Percentiles rank a stretch among this genome's conserved stretches.
phyloP scores from a whole-genome alignment of 2,329 filamentous ascomycete genomes.

The Thelonectria blattea region DNA sequence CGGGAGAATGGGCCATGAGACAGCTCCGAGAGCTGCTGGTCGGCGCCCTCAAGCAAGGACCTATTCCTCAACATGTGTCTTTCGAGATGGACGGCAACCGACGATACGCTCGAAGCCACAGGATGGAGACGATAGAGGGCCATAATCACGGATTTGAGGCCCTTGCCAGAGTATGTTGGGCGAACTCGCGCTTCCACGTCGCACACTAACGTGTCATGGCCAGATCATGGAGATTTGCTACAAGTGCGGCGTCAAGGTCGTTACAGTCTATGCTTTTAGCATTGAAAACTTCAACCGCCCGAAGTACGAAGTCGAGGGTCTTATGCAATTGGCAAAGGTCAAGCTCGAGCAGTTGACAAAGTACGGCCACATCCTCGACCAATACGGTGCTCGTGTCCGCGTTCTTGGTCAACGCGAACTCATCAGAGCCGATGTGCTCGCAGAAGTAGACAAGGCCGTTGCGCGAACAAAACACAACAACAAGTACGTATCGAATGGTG shows the following conservation, averaged over 20 bases:
- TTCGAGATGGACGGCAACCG: conserved; percentile 99
- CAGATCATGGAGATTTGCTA: conserved; percentile 97
- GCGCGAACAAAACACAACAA: conserved; percentile 88
- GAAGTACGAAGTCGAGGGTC: conserved; percentile 92
- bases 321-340: conserved; percentile 98
- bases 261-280: conserved; percentile 97
- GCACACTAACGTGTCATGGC: conserved; percentile 12
- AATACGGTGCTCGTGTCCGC: conserved; percentile 86
- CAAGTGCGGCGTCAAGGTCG: conserved; percentile 93
- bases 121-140: conserved; percentile 95
- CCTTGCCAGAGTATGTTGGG: conserved; percentile 75
- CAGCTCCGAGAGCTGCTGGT: conserved; percentile 85
- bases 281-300: conserved; percentile 99
- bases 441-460: conserved; percentile 85
- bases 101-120: conserved; percentile 85
- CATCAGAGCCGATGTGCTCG: conserved; percentile 84
- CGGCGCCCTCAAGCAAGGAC: conserved; percentile 85
- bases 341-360: conserved; percentile 91
- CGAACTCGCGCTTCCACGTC: conserved; percentile 38
- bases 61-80: conserved; percentile 93
- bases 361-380: conserved; percentile 90
- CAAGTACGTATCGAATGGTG: conserved; percentile 56
- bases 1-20: conserved; percentile 85
- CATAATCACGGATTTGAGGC: conserved; percentile 97
- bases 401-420: conserved; percentile 85